phyloP scores from a whole-genome alignment of 345 rosid species.

The Carallia pectinifolia region DNA sequence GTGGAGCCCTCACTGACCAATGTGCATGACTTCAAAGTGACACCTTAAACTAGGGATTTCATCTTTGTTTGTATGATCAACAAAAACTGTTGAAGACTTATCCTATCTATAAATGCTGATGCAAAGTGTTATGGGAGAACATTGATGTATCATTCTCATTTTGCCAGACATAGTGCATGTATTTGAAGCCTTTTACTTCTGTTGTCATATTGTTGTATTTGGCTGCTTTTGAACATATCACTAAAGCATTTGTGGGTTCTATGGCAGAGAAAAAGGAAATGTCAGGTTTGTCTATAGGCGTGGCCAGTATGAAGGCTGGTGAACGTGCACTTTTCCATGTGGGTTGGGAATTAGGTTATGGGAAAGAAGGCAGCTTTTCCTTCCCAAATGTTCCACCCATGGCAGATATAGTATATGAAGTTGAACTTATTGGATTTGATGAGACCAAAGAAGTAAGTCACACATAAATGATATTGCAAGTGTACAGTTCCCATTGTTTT shows the following conservation, averaged over 20 bases:
- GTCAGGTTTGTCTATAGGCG: conserved; percentile 88
- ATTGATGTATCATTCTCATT: not conserved
- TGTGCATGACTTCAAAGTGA: not conserved
- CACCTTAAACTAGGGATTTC: not conserved
- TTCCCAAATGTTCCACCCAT: conserved; percentile 92
- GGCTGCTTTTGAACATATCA: conserved; percentile 5
- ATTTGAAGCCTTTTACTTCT: not conserved
- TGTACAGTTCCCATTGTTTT: conserved; percentile 1
- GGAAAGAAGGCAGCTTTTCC: conserved; percentile 93
- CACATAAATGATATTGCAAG: not conserved
- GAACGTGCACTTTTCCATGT: conserved; percentile 77
- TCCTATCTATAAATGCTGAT: not conserved
- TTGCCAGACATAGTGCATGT: not conserved
- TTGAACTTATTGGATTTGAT: conserved; percentile 94
- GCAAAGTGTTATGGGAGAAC: not conserved
- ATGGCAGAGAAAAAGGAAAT: conserved; percentile 80
- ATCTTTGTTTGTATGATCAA: too few relatives aligned
- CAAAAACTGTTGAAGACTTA: not conserved
- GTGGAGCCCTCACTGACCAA: not conserved
- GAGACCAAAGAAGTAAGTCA: conserved; percentile 87
- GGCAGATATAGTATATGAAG: conserved; percentile 87
- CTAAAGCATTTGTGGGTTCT: conserved; percentile 11
- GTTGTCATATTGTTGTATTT: not conserved
- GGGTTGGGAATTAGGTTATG: conserved; percentile 93
- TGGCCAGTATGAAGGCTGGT: conserved; percentile 84